Base-by-base conservation (phyloP, 164 flowering plant species). In the Brasenia schreberi region DNA sequence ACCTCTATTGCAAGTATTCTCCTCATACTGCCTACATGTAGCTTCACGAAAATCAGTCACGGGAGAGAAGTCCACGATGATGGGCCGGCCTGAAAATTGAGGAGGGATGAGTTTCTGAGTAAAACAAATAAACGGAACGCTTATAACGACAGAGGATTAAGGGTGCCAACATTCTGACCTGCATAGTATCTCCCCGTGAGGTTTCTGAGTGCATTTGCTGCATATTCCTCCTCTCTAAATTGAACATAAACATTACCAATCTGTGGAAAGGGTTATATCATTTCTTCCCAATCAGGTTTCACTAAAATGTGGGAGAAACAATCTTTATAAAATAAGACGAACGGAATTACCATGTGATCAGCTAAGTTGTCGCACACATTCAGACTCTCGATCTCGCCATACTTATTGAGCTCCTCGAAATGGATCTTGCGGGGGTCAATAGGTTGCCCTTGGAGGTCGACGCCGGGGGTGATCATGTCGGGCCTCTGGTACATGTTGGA, bases 31-130 rank as follows among this genome's bases (percentile, higher is more conserved):
- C 78, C 98, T 76, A 69, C 98, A 92, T 49, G 93, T 90, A 42
- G 97, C 98, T 75, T 90, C 97, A 65, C 93, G 92, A 69, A 90
- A 92, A 75, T 88, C 98, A 42, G 96, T 90, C 65, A 92, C 98
- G 0, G 98, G 97, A 42, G 97, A 92, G 79, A 84, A 92, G 59
- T 92, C 98, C 39, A 87, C 94, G 79, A 93, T 90, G 63, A 93
- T 90, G 18, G 97, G 97, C 6, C 89, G 90, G 2, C 97, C 98
- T 90, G 82, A 58, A 67, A 63, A 3, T 7, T 42, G 11, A 7
- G 4, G 16, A 12, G 39, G 61, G 33, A 4, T 43, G 7, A 53
- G 45, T 19, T 6, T 60, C 59, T 12, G 12, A 12, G 19, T 27
- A 19, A 42, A 7, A 61, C 60, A 61, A 43, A n/a, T 1, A 66